A percentile compares a stretch with the other conserved stretches of the same genome.
phyloP scores from a whole-genome alignment of 2,329 filamentous ascomycete genomes.

The Ramularia endophylla region DNA sequence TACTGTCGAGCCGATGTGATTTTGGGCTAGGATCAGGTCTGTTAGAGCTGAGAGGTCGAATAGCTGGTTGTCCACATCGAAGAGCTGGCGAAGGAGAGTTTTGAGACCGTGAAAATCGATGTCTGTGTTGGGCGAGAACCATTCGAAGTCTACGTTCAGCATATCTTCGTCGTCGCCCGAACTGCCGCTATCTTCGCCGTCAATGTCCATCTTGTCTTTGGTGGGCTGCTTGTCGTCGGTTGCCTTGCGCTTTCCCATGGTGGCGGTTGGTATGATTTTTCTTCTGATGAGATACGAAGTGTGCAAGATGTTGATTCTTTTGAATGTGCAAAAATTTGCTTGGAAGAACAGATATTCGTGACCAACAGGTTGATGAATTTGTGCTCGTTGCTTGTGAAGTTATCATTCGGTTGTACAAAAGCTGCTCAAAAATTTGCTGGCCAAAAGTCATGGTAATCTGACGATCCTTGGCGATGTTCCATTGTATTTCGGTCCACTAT shows the following conservation, averaged over 20 bases:
- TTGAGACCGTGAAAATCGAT: constrained; percentile 96
- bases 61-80: constrained; percentile 79
- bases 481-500: too few relatives aligned
- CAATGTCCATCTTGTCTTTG: constrained; percentile 36
- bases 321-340: too few relatives aligned
- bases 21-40: constrained; percentile 81
- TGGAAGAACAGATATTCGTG: too few relatives aligned
- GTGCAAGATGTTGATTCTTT: too few relatives aligned
- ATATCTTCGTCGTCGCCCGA: constrained; percentile 72
- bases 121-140: constrained; percentile 88
- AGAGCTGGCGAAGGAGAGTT: constrained; percentile 79
- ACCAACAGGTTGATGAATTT: too few relatives aligned
- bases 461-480: too few relatives aligned
- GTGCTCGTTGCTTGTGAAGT: too few relatives aligned
- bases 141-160: constrained; percentile 95
- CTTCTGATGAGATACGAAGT: too few relatives aligned
- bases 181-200: constrained; percentile 29
- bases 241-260: constrained; percentile 49
- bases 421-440: too few relatives aligned
- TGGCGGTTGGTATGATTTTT: constrained; percentile 20
- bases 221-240: constrained; percentile 42
- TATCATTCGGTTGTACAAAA: too few relatives aligned
- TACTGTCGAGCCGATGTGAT: constrained; percentile 84
- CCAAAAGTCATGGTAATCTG: too few relatives aligned
- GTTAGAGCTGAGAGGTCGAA: constrained; percentile 84